Evolutionary conservation across 83 land plant genomes (phyloP).

Genomic region (Picea abies): DNA sequence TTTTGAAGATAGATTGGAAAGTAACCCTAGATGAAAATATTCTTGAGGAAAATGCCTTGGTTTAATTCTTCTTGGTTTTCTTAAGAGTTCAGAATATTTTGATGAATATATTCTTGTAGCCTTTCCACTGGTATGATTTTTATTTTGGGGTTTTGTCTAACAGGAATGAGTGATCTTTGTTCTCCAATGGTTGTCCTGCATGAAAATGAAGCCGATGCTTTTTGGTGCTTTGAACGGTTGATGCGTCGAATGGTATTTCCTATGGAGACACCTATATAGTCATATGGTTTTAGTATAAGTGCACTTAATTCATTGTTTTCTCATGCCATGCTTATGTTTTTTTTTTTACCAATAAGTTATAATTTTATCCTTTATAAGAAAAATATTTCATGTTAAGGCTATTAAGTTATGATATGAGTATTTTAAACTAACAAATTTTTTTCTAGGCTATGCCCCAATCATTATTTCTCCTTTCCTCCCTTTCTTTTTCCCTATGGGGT

Average conservation of each 20-base stretch:
- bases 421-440: too few species aligned
- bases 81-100: neutral
- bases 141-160: neutral
- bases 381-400: too few species aligned
- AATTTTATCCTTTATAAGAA: too few species aligned
- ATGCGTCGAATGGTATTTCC: conserved; percentile 88
- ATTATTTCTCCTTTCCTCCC: too few species aligned
- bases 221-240: conserved; percentile 95
- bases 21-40: neutral
- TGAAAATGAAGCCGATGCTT: conserved; percentile 93
- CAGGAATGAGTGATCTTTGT: conserved; percentile 99
- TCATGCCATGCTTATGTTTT: too few species aligned
- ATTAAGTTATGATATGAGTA: too few species aligned
- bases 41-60: neutral
- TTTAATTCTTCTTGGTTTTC: neutral
- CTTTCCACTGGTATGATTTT: neutral
- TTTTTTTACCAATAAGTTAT: too few species aligned
- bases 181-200: conserved; percentile 89
- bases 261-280: neutral
- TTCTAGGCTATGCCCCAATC: too few species aligned
- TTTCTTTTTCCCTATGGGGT: too few species aligned
- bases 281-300: neutral
- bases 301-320: neutral
- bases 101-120: neutral
- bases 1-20: neutral